Evolutionary conservation across 495 filamentous ascomycete genomes (phyloP), one percentile per base, ranked within the genome.

Genomic region (Podospora comata): DNA sequence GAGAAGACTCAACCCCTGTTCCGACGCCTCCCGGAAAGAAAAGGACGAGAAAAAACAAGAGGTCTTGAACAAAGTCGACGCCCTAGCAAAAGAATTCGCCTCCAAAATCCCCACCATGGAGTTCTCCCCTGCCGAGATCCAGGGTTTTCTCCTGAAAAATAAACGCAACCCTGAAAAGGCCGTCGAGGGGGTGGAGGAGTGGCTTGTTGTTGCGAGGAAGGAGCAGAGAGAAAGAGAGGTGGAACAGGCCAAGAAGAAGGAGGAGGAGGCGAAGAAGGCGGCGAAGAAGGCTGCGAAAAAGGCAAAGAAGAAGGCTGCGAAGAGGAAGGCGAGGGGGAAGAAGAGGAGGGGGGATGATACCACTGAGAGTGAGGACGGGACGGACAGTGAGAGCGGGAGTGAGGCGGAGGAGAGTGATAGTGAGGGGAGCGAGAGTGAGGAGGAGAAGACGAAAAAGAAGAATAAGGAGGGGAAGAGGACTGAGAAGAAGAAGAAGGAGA

Each of bases 91-190:
- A 2, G 73, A 85, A 58, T 94, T 96, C 74, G 86, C 90, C 0
- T 71, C 77, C 9, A 73, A 78, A 54, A 77, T 96, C 15, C 92
- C 92, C 0, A 81, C 80, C 20, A 80, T 82, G 26, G 85, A 86
- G 68, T 91, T 93, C 70, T 87, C 85, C 19, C 90, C 91, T 0
- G 91, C 91, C 13, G 91, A 93, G 80, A 86, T 94, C 44, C 91
- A 94, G 76, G 91, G 91, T 4, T 91, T 86, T 71, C 80, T 93
- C 27, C 79, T 93, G 58, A 88, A 86, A 74, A 80, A 92, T 71
- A 92, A 91, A 80, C 79, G 82, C 39, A 76, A 83, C 65, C 89
- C 90, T 20, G 83, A 89, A 67, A 77, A 64, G 30, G 88, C 89
- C 18, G 84, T 91, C 15, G 78, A 79, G 6, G 84, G 84, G 18